Evolutionary conservation across 768 basidiomycete genomes (phyloP).

Genomic region (Agrocybe praecox): DNA sequence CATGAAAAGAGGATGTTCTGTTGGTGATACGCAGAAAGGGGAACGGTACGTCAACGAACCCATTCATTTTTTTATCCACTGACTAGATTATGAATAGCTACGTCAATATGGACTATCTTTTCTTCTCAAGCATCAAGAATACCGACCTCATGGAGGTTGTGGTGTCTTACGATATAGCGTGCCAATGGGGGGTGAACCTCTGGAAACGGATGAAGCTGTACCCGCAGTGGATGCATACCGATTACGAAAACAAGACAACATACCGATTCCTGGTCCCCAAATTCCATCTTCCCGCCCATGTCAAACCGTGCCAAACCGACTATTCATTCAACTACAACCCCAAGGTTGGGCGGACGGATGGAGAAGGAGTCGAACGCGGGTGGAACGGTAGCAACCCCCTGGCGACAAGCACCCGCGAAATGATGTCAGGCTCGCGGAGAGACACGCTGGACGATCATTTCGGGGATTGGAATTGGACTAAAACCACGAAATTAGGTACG

Average conservation of each 20-base stretch:
- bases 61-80: neutral
- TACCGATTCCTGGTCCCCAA: neutral
- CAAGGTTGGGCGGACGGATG: neutral
- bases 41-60: slow-evolving; percentile 7
- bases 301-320: neutral
- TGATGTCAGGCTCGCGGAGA: neutral
- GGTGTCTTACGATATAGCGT: neutral
- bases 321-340: neutral
- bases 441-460: neutral
- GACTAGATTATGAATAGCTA: neutral
- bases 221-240: neutral
- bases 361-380: neutral
- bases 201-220: neutral
- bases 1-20: slow-evolving; percentile 15
- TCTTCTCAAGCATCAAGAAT: neutral
- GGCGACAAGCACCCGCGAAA: neutral
- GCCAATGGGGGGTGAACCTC: neutral
- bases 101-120: neutral
- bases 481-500: neutral
- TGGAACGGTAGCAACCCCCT: neutral
- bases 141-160: neutral
- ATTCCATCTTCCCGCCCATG: neutral
- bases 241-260: neutral
- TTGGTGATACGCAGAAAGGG: slow-evolving; percentile 24
- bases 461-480: neutral